Evolutionary conservation across 805 yeast genomes (phyloP), one percentile per base, ranked within the genome.

Genomic region (Saccharomycopsis sp.): DNA sequence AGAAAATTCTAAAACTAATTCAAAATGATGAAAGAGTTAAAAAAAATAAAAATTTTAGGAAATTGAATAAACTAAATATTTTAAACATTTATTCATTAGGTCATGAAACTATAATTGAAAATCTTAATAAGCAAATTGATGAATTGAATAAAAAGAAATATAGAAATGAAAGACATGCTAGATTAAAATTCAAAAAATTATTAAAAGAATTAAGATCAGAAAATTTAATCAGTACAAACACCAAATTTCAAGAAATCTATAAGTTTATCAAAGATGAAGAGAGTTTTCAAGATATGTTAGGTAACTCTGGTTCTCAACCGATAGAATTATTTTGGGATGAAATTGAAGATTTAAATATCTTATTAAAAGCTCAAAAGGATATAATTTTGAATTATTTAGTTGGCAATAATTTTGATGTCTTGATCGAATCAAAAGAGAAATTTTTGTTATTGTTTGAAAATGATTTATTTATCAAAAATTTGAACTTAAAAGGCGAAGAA

Each of bases 241-340:
- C 81, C 1, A 63, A 58, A 37, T 86, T 94, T 78, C 59, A 57
- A 36, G 79, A 78, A 19, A 51, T 83, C 2, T 65, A 72, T 31
- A 61, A 68, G 0, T 44, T 52, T 4, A 50, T 85, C 1, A 72
- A 72, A 44, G 69, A 71, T 25, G 80, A 79, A 45, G 64, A 63
- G 34, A 60, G 73, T 13, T 86, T 80, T 52, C 51, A 71, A 13
- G 73, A 68, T 18, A 47, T 86, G 28, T 66, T 86, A 42, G 95
- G 94, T 0, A 67, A 87, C 40, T 65, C 71, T 34, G 95, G 95
- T 0, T 85, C 95, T 0, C 69, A 76, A 1, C 80, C 95, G 1
- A 52, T 78, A 31, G 94, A 86, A 47, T 58, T 83, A 31, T 86
- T 80, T 55, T 71, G 84, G 72, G 95, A 87, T 55, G 51, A 70